Conservation (phyloP, 2,329 filamentous ascomycete genomes). For the Xylariaceae sp. region DNA sequence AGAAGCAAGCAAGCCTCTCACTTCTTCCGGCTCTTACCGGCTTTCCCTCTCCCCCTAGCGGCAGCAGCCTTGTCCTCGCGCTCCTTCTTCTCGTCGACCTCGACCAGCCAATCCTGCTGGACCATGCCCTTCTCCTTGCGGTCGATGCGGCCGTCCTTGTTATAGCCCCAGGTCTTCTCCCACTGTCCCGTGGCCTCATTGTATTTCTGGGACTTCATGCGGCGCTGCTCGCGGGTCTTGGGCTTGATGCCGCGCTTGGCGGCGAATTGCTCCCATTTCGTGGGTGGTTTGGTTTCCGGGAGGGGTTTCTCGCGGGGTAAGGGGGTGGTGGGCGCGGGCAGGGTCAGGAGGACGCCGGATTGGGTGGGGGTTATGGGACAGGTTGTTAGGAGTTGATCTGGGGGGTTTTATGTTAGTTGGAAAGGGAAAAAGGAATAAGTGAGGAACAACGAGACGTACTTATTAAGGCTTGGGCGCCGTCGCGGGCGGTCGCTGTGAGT, state of each 20-base stretch:
- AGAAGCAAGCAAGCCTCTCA: too few relatives aligned
- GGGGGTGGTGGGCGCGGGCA: slow-evolving; percentile 65
- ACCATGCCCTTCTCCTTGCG: slow-evolving; percentile 72
- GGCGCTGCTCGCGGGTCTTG: slow-evolving; percentile 72
- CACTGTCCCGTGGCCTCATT: slow-evolving; percentile 83
- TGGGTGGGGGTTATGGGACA: slow-evolving; percentile 70
- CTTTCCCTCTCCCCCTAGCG: slow-evolving; percentile 17
- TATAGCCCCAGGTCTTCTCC: slow-evolving; percentile 91
- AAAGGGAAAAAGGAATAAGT: not conserved
- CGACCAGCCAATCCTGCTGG: slow-evolving; percentile 81
- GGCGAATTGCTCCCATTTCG: slow-evolving; percentile 95
- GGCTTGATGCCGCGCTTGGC: slow-evolving; percentile 94
- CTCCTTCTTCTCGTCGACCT: slow-evolving; percentile 71
- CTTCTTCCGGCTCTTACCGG: slow-evolving; percentile 27
- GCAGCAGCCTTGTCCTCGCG: slow-evolving; percentile 23
- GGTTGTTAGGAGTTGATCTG: slow-evolving; percentile 74
- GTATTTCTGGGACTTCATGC: slow-evolving; percentile 69
- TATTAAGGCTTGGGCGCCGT: slow-evolving; percentile 89
- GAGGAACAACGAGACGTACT: slow-evolving; percentile 45
- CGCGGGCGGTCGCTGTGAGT: slow-evolving; percentile 72
- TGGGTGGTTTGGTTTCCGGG: slow-evolving; percentile 74
- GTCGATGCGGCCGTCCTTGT: slow-evolving; percentile 51
- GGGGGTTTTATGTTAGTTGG: not conserved
- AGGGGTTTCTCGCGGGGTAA: slow-evolving; percentile 91
- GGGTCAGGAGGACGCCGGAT: slow-evolving; percentile 70